Evolutionary conservation across 2,329 filamentous ascomycete species (phyloP), one percentile per base, ranked within the genome.

Genomic region (Alternaria sp.): DNA sequence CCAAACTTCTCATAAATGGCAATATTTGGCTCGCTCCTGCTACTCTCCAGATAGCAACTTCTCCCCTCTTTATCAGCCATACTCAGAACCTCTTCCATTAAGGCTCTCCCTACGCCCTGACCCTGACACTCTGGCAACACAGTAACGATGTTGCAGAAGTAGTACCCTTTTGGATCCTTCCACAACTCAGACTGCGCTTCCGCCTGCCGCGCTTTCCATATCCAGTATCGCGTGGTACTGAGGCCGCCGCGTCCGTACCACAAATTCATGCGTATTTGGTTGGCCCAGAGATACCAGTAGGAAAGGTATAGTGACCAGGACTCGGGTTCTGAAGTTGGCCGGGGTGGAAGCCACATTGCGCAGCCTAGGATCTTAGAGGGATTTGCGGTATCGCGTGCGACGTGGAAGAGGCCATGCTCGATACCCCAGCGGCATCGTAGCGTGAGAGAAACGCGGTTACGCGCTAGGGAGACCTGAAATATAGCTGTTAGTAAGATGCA

Each of bases 61-160:
- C 86, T 84, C 0, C 86, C 85, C 72, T 92, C 88, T 5, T 77
- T 77, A 74, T 93, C 90, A 10, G 90, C 90, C 69, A 80, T 80
- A 41, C 84, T 81, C 16, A 89, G 87, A 7, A 92, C 88, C 44
- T 83, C 81, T 66, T 87, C 82, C 79, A 92, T 89, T 68, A 92
- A 77, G 63, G 83, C 81, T 61, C 86, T 86, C 0, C 90, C 90
- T 3, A 92, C 85, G 0, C 90, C 90, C 68, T 84, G 86, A 0
- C 89, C 89, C 73, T 92, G 90, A 32, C 84, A 84, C 50, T 87
- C 84, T 0, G 89, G 88, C 16, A 86, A 75, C 1, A 92, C 90
- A 0, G 90, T 89, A 69, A 92, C 87, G 62, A 92, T 91, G 70
- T 92, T 93, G 65, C 90, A 89, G 67, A 92, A 92, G 71, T 92